phyloP scores from a whole-genome alignment of 352 stramenopile genomes.

The Phytopythium helicoides region DNA sequence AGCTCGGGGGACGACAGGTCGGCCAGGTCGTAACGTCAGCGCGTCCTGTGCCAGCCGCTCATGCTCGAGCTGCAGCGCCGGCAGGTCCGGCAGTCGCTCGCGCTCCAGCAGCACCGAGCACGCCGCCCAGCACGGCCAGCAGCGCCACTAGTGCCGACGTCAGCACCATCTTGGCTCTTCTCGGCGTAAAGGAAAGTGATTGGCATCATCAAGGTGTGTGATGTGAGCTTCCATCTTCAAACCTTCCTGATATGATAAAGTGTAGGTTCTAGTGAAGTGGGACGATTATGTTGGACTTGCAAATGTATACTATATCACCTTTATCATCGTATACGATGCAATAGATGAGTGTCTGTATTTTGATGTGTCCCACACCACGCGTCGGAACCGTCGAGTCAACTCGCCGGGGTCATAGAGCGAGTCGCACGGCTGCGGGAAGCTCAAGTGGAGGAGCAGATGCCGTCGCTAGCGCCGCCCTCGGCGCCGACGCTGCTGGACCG shows the following conservation, averaged over 20 bases:
- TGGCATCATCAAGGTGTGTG: not conserved
- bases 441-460: conserved; percentile 16
- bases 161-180: conserved; percentile 18
- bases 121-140: conserved; percentile 35
- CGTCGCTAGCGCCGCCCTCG: conserved; percentile 31
- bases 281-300: too few relatives aligned
- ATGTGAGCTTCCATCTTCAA: not conserved
- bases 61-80: conserved; percentile 34
- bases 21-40: conserved; percentile 47
- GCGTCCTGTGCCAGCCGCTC: conserved; percentile 13
- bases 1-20: conserved; percentile 46
- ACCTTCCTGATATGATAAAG: not conserved
- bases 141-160: conserved; percentile 33
- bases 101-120: conserved; percentile 57
- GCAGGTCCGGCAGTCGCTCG: conserved; percentile 31
- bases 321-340: too few relatives aligned
- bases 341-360: too few relatives aligned
- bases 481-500: conserved; percentile 28
- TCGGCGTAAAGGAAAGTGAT: not conserved
- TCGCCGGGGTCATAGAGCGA: too few relatives aligned
- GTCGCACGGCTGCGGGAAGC: not conserved
- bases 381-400: not conserved
- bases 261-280: too few relatives aligned
- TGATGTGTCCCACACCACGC: too few relatives aligned
- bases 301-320: too few relatives aligned